Percentiles rank a stretch among this genome's conserved stretches.
These are phyloP conservation scores for Paraphaeosphaeria sporulosa DNA, from an alignment of 2,329 filamentous ascomycete genomes.

Conservation along the genomic window DNA sequence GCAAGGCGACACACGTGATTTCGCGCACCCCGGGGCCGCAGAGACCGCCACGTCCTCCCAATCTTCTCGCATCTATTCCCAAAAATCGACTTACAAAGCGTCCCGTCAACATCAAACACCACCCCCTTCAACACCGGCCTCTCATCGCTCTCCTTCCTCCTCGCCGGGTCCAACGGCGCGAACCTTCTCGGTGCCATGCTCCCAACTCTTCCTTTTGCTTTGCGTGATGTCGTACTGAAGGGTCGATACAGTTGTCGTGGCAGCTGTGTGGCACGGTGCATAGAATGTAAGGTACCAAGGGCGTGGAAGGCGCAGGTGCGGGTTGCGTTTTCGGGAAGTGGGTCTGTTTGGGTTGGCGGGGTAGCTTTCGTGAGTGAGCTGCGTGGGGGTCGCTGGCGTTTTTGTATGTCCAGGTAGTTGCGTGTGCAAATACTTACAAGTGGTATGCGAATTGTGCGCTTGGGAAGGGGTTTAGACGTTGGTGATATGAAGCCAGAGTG, in stretches of 20 bases:
- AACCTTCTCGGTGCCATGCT: constrained; percentile 51
- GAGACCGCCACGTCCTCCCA: too few species aligned
- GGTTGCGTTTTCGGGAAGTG: constrained; percentile 1
- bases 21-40: too few species aligned
- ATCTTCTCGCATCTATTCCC: too few species aligned
- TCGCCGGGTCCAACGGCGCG: constrained; percentile 56
- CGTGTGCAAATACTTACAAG: too few species aligned
- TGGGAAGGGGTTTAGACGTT: background rate
- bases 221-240: background rate
- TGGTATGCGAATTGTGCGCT: too few species aligned
- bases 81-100: constrained; percentile 72
- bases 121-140: constrained; percentile 63
- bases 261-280: background rate
- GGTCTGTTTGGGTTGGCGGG: constrained; percentile 2
- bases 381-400: background rate
- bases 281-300: background rate
- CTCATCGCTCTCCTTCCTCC: constrained; percentile 36
- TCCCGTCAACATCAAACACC: constrained; percentile 95
- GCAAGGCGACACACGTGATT: too few species aligned
- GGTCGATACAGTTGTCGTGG: too few species aligned
- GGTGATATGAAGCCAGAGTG: background rate
- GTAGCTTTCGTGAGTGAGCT: background rate
- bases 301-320: background rate
- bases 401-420: too few species aligned
- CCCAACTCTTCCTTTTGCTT: background rate